These are phyloP conservation scores for Chrysanthemum seticuspe DNA, from an alignment of 129 eudicot genomes.

Conservation along the genomic window DNA sequence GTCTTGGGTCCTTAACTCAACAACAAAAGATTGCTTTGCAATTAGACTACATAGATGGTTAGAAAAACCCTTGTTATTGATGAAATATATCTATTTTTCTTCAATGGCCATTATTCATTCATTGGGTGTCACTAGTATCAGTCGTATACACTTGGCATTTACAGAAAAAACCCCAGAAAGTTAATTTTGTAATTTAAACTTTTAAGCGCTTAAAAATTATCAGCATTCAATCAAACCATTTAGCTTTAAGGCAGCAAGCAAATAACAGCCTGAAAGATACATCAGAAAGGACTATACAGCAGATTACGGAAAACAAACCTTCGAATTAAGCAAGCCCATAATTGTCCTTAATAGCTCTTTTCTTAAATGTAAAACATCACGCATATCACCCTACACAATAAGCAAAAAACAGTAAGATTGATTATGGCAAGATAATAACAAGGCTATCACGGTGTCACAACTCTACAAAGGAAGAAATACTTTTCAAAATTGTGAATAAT, in stretches of 20 bases:
- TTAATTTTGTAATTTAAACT: neutral
- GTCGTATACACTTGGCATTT: neutral
- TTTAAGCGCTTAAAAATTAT: neutral
- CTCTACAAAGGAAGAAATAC: too few relatives aligned
- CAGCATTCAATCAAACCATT: neutral
- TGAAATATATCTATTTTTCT: too few relatives aligned
- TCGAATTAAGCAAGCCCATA: conserved; percentile 53
- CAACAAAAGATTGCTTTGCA: neutral
- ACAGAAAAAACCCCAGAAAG: neutral
- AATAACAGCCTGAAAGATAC: conserved; percentile 15
- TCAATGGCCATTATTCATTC: neutral
- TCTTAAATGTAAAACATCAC: conserved; percentile 70
- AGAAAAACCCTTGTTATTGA: neutral
- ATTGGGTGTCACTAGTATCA: neutral
- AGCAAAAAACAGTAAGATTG: conserved; percentile 14
- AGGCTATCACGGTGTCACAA: too few relatives aligned
- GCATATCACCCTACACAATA: conserved; percentile 66
- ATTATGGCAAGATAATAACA: neutral
- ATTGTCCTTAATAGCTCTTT: conserved; percentile 71
- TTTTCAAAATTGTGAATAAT: too few relatives aligned
- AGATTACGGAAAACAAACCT: conserved; percentile 51
- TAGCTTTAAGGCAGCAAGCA: conserved; percentile 9
- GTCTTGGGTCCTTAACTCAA: neutral
- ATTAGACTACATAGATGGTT: neutral
- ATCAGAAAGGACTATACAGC: conserved; percentile 6